Evolutionary conservation across 768 basidiomycete species (phyloP).

Genomic region (Cyclocybe cylindracea): DNA sequence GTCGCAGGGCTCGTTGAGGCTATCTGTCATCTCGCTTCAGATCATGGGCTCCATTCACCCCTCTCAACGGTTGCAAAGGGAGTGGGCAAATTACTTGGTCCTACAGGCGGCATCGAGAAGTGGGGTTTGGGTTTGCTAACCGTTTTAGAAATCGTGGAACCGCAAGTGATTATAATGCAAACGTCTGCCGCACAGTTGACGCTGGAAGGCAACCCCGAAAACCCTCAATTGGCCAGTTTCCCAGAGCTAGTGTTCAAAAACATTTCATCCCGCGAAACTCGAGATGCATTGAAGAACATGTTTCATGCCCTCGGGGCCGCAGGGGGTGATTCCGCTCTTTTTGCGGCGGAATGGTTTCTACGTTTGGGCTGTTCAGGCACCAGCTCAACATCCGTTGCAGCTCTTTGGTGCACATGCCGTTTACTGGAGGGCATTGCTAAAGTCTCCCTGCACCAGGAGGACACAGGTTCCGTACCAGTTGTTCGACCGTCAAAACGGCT

Average conservation of each 20-base stretch:
- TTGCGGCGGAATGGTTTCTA: slow-evolving; percentile 83
- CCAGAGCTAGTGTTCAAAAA: slow-evolving; percentile 62
- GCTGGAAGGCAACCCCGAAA: slow-evolving; percentile 51
- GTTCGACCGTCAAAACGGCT: slow-evolving; percentile 47
- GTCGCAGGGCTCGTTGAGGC: slow-evolving; percentile 68
- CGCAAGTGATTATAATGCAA: slow-evolving; percentile 46
- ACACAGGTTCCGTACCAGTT: slow-evolving; percentile 22
- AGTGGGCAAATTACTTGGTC: slow-evolving; percentile 71
- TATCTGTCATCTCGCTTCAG: slow-evolving; percentile 54
- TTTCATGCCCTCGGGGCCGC: slow-evolving; percentile 71
- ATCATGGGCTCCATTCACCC: slow-evolving; percentile 19
- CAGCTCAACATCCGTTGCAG: slow-evolving; percentile 55
- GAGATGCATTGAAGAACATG: slow-evolving; percentile 65
- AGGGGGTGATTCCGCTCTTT: slow-evolving; percentile 68
- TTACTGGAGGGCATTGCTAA: slow-evolving; percentile 72
- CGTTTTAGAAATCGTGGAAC: slow-evolving; percentile 73
- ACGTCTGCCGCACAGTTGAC: slow-evolving; percentile 53
- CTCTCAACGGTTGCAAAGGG: slow-evolving; percentile 46
- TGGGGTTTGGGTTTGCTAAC: slow-evolving; percentile 90
- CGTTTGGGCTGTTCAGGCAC: slow-evolving; percentile 49
- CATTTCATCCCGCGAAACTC: slow-evolving; percentile 50
- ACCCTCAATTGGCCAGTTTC: slow-evolving; percentile 43
- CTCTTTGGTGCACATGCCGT: slow-evolving; percentile 82
- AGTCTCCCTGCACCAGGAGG: slow-evolving; percentile 40
- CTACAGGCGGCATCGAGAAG: slow-evolving; percentile 81